Evolutionary conservation across 1,139 yeast species (phyloP), one percentile per base, ranked within the genome.

Genomic region (Suhomyces anneliseae): DNA sequence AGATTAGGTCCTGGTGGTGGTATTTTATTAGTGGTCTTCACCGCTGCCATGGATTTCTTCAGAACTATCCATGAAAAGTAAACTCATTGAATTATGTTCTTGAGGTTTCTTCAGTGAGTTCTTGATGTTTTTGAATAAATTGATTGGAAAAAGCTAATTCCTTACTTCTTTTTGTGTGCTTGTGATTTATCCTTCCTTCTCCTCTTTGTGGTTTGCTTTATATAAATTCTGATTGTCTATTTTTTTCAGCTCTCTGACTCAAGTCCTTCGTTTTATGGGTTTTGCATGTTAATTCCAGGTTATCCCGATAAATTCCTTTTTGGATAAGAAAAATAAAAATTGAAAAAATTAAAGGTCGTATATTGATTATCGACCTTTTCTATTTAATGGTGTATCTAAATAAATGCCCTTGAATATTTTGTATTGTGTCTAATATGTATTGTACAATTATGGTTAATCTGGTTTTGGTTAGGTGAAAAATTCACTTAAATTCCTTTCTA

Each of bases 1-100:
- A 86, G 99, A 79, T 79, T 95, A 59, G 99, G 99, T 47, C 99
- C 99, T 51, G 99, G 99, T 63, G 99, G 99, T 66, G 99, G 99
- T 75, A 92, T 95, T 58, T 76, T 95, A 64, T 79, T 93, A 66
- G 98, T 95, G 45, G 99, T 95, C 15, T 93, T 90, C 76, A 90
- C 97, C 43, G 79, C 92, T 34, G 84, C 93, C 59, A 90, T 92
- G 96, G 97, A 92, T 66, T 89, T 90, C 76, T 93, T 93, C 76
- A 81, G 96, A 72, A 74, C 79, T 12, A 54, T 78, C 50, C 87
- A 85, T 54, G 68, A 69, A 46, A 58, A 61, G 49, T 55, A 49
- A 14, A 14, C 15, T 14, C 15, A 14, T 14, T 14, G 15, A 14
- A 14, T 14, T 14, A 2, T 14, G 15, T 14, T 2, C 15, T 14